These are phyloP conservation scores for Eucalyptus rudis DNA, from an alignment of 345 rosid species.

Conservation along the genomic window DNA sequence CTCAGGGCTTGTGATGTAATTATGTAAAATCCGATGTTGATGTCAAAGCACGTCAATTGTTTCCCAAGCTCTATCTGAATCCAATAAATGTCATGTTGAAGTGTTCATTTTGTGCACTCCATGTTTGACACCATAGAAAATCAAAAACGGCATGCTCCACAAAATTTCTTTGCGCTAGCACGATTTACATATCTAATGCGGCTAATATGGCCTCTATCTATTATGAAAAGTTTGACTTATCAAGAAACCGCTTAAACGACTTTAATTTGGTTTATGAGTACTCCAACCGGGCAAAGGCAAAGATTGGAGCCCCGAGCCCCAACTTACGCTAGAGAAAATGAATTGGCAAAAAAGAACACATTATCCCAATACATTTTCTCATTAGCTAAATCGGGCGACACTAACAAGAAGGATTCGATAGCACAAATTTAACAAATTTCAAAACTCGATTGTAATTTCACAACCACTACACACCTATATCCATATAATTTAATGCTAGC, in stretches of 20 bases:
- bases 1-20: neutral
- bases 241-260: neutral
- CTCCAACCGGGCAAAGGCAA: neutral
- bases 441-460: too few relatives aligned
- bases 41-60: neutral
- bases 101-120: neutral
- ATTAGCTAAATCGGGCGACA: too few relatives aligned
- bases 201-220: neutral
- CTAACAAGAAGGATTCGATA: too few relatives aligned
- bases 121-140: neutral
- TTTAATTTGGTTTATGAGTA: neutral
- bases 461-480: neutral
- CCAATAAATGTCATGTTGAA: neutral
- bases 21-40: neutral
- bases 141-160: neutral
- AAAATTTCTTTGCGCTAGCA: neutral
- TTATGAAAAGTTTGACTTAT: neutral
- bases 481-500: neutral
- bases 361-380: too few relatives aligned
- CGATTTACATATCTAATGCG: rapidly evolving
- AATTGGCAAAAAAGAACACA: neutral
- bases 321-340: neutral
- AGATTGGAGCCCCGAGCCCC: neutral
- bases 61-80: neutral
- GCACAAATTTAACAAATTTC: too few relatives aligned